phyloP scores from a whole-genome alignment of 164 flowering plant genomes.

The Akebia trifoliata region DNA sequence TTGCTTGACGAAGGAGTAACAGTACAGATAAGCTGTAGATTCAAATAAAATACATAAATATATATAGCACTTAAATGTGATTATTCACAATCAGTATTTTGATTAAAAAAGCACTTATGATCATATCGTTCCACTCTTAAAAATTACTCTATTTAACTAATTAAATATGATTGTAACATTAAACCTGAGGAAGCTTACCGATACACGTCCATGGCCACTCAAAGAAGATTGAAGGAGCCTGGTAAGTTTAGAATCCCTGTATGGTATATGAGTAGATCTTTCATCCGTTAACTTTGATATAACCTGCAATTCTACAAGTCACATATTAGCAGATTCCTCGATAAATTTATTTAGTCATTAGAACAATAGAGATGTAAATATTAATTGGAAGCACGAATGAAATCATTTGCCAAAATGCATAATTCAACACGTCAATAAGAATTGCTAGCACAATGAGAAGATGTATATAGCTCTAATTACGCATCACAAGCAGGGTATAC shows the following conservation, averaged over 20 bases:
- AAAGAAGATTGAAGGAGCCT: slow-evolving; percentile 94
- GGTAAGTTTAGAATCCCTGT: slow-evolving; percentile 91
- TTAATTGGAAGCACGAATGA: background rate
- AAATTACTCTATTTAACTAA: background rate
- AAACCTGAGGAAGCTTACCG: slow-evolving; percentile 49
- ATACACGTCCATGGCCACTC: slow-evolving; percentile 96
- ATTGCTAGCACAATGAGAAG: too few species aligned
- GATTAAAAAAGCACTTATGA: background rate
- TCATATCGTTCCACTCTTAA: background rate
- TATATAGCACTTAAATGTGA: background rate
- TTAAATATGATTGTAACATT: slow-evolving; percentile 2
- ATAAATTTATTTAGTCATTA: background rate
- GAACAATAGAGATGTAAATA: background rate
- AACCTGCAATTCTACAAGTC: slow-evolving; percentile 45
- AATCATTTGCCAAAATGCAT: too few species aligned
- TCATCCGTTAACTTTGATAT: slow-evolving; percentile 93
- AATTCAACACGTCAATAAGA: too few species aligned
- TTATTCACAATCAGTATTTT: background rate
- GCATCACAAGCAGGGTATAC: too few species aligned
- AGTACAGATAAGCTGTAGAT: slow-evolving; percentile 85
- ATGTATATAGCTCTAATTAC: too few species aligned
- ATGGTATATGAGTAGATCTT: slow-evolving; percentile 82
- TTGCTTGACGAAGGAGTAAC: slow-evolving; percentile 94
- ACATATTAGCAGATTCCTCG: slow-evolving; percentile 11
- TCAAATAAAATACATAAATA: background rate